A percentile compares a stretch with the other conserved stretches of the same genome.
phyloP scores from a whole-genome alignment of 2,329 filamentous ascomycete genomes.

The Clarireedia paspali region DNA sequence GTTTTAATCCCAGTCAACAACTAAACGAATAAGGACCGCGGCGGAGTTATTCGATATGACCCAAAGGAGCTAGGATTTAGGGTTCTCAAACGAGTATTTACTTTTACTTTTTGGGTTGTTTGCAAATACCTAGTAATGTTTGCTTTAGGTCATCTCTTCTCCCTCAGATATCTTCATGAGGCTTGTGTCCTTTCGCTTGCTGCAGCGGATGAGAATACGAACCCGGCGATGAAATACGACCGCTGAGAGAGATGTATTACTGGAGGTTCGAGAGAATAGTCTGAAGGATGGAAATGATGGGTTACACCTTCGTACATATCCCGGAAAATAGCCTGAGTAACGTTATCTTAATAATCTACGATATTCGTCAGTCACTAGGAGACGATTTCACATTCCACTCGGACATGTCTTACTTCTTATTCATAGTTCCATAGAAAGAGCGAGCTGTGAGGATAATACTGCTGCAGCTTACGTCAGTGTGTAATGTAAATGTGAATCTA shows the following conservation, averaged over 20 bases:
- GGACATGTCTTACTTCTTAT: background rate
- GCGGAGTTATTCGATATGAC: constrained; percentile 1
- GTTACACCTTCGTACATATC: background rate
- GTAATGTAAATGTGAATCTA: too few relatives aligned
- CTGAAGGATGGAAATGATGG: constrained; percentile 6
- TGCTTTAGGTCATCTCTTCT: background rate
- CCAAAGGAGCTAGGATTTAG: background rate
- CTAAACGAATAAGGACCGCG: background rate
- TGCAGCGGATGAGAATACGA: constrained; percentile 9
- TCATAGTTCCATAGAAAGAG: too few relatives aligned
- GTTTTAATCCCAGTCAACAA: background rate
- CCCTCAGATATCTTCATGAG: background rate
- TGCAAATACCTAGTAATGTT: background rate
- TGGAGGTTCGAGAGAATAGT: background rate
- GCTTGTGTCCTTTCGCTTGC: constrained; percentile 4
- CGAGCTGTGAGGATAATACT: too few relatives aligned
- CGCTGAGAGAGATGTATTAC: background rate
- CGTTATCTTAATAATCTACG: constrained; percentile 2
- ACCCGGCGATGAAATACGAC: constrained; percentile 3
- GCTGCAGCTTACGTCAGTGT: too few relatives aligned
- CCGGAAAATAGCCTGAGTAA: background rate
- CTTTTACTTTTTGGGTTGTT: background rate
- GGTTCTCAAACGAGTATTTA: background rate
- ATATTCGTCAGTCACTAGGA: background rate
- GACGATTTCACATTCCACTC: background rate